phyloP scores from a whole-genome alignment of 345 rosid genomes.

The Linum trigynum region DNA sequence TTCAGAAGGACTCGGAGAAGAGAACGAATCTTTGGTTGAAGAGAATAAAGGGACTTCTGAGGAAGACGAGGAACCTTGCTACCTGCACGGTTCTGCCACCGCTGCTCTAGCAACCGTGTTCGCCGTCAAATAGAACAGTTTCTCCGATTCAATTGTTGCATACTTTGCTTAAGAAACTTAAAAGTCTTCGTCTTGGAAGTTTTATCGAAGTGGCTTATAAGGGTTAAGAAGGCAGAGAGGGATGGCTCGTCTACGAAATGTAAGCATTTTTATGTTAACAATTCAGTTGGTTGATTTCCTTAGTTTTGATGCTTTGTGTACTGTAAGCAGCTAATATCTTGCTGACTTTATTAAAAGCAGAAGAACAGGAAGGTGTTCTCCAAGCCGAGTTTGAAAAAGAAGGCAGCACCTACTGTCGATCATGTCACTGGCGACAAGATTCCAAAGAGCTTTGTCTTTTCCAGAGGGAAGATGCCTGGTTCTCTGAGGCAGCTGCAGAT shows the following conservation, averaged over 20 bases:
- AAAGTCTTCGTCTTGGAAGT: too few relatives aligned
- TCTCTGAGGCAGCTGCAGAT: slow-evolving; percentile 69
- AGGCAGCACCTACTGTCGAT: slow-evolving; percentile 45
- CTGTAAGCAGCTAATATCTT: neutral
- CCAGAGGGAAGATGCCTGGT: slow-evolving; percentile 79
- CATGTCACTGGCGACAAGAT: slow-evolving; percentile 80
- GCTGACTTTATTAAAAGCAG: slow-evolving; percentile 1
- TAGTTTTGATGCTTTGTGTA: neutral
- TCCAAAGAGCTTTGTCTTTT: slow-evolving; percentile 82
- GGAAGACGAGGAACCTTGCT: too few relatives aligned
- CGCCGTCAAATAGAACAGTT: too few relatives aligned
- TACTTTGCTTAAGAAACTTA: too few relatives aligned
- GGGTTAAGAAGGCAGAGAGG: neutral
- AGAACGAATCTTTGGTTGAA: too few relatives aligned
- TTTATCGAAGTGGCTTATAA: too few relatives aligned
- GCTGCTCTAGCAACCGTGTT: too few relatives aligned
- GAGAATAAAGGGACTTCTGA: too few relatives aligned
- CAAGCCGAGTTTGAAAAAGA: slow-evolving; percentile 40
- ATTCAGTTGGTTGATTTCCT: neutral
- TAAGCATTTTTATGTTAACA: neutral
- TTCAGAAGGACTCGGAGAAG: too few relatives aligned
- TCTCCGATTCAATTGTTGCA: too few relatives aligned
- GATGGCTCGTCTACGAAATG: slow-evolving; percentile 15
- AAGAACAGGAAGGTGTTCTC: slow-evolving; percentile 50
- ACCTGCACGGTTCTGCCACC: too few relatives aligned